phyloP scores from a whole-genome alignment of 257 asterid genomes.

The Marsdenia floribunda region DNA sequence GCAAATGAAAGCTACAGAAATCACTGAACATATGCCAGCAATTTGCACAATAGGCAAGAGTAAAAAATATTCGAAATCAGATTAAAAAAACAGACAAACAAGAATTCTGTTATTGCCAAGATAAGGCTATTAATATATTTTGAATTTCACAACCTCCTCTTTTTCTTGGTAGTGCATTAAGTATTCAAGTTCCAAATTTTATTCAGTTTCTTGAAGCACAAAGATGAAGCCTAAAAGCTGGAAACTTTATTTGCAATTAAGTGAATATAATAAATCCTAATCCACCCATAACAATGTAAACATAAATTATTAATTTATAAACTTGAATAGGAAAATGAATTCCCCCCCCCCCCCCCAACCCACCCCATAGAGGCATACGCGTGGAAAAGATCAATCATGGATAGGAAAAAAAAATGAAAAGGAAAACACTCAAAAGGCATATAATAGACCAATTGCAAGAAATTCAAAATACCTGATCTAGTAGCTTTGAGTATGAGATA shows the following conservation, averaged over 20 bases:
- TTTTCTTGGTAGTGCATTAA: background rate
- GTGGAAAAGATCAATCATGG: background rate
- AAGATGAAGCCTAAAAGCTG: background rate
- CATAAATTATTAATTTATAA: background rate
- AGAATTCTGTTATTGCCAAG: background rate
- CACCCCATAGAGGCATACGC: background rate
- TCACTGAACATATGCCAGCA: background rate
- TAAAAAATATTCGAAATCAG: background rate
- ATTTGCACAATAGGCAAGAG: background rate
- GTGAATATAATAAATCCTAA: too few species aligned
- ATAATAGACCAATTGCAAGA: background rate
- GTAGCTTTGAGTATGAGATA: slow-evolving; percentile 62
- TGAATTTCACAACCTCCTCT: background rate
- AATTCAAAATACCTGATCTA: slow-evolving; percentile 54
- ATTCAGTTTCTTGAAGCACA: background rate
- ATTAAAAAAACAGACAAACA: background rate
- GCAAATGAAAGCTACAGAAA: background rate
- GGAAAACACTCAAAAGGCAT: background rate
- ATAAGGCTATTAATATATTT: background rate
- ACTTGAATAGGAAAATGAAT: background rate
- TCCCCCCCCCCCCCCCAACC: background rate
- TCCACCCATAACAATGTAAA: background rate
- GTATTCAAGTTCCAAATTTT: background rate
- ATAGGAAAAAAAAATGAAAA: background rate
- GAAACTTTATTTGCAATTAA: background rate